Base-by-base conservation (phyloP, 768 basidiomycete species). In the Auriscalpium orientale region DNA sequence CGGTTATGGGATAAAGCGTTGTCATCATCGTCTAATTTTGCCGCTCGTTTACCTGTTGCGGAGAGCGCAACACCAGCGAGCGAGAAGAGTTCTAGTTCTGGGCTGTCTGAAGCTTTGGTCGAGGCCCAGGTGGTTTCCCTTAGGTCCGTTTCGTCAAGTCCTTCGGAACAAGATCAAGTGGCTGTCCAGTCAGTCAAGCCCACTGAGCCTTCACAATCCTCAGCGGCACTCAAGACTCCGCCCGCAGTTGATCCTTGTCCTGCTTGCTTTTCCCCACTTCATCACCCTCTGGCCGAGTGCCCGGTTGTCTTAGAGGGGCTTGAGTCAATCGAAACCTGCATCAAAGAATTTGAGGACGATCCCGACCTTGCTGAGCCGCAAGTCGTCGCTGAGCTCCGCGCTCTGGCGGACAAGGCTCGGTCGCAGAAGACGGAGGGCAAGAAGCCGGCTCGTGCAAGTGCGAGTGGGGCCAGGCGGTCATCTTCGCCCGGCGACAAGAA, bases 291-390 rank as follows among this genome's bases (percentile, higher is more conserved):
- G 35, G 21, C 45, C 46, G 46, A 51, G 2, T 54, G 46, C 43
- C 33, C 49, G 8, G 36, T 38, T 7, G 49, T 51, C 35, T 33
- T 20, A 36, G 48, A 57, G n/a, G 49, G 53, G 36, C 3, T 35
- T 5, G 53, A 35, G 15, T 44, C 53, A 9, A 55, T 49, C 37
- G 40, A 43, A 18, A 10, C 8, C 21, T 49, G 34, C 4, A 28
- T 38, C 35, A 15, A 36, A 28, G 52, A 58, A 40, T 45, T 55
- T 28, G 49, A 60, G 49, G 53, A 20, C 21, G 22, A 55, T 45
- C 40, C 53, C 46, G 33, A 33, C 16, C 38, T 37, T 33, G 43
- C 48, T n/a, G 38, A 33, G 8, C 35, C 49, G 15, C 53, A 40
- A 28, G 40, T 36, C 21, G 47, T 58, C 35, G 4, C 22, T 33